These are phyloP conservation scores for Abelmoschus esculentus DNA, from an alignment of 345 rosid genomes.

Conservation along the genomic window DNA sequence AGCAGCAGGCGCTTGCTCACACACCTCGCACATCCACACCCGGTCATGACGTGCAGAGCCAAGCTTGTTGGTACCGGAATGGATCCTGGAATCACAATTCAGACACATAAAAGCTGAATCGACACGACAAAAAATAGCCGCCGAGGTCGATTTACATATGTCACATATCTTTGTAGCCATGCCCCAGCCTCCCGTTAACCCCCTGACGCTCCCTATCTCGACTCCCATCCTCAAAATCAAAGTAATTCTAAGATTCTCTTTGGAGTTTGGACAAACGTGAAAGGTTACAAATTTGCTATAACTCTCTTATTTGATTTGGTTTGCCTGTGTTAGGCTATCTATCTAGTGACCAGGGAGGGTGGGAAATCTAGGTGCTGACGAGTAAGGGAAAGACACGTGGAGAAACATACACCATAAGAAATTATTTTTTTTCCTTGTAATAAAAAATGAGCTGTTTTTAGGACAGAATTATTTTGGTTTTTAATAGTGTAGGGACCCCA, in stretches of 20 bases:
- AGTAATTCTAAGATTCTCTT: background rate
- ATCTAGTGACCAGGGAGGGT: slow-evolving; percentile 25
- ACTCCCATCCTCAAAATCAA: background rate
- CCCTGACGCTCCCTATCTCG: background rate
- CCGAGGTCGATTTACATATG: slow-evolving; percentile 35
- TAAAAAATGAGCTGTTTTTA: background rate
- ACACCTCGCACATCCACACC: background rate
- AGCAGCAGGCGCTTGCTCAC: background rate
- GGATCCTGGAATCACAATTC: slow-evolving; percentile 59
- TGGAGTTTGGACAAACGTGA: slow-evolving; percentile 12
- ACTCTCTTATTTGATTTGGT: background rate
- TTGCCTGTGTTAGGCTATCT: slow-evolving; percentile 25
- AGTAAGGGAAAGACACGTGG: slow-evolving; percentile 34
- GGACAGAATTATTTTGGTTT: background rate
- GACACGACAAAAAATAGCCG: slow-evolving; percentile 46
- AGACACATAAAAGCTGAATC: slow-evolving; percentile 69
- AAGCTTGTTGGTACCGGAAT: slow-evolving; percentile 32
- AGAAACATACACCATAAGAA: slow-evolving; percentile 21
- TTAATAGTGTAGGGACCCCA: slow-evolving; percentile 11
- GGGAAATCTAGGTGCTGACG: slow-evolving; percentile 22
- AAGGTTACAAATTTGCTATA: slow-evolving; percentile 4
- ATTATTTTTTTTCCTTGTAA: background rate
- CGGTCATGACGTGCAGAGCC: slow-evolving; percentile 58
- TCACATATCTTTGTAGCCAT: slow-evolving; percentile 64
- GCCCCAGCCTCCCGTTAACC: slow-evolving; percentile 35